These are phyloP conservation scores for Mucor piriformis DNA, from an alignment of 371 early-diverging fungal genomes.

Conservation along the genomic window DNA sequence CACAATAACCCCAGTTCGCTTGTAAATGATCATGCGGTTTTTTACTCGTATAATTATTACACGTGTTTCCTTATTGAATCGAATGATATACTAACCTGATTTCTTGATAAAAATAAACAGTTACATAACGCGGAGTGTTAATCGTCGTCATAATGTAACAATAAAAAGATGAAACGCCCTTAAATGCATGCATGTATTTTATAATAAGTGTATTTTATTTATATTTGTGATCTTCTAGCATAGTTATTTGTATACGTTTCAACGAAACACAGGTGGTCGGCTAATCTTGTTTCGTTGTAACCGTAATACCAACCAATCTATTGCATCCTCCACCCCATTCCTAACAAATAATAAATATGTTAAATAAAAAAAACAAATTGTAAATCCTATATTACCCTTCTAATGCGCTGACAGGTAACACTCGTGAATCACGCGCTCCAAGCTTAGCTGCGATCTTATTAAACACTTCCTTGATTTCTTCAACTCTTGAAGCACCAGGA, in stretches of 20 bases:
- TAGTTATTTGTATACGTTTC: constrained; percentile 14
- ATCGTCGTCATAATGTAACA: not conserved
- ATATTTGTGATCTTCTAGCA: not conserved
- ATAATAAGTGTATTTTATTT: not conserved
- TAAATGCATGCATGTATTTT: not conserved
- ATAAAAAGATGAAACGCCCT: not conserved
- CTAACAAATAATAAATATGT: constrained; percentile 38
- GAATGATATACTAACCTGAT: constrained; percentile 9
- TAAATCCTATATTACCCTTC: constrained; percentile 61
- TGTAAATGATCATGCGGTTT: constrained; percentile 22
- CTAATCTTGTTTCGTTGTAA: constrained; percentile 79
- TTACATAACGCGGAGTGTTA: not conserved
- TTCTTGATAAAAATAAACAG: not conserved
- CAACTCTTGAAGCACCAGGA: constrained; percentile 72
- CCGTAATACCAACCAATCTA: constrained; percentile 81
- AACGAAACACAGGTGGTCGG: constrained; percentile 76
- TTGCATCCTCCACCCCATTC: constrained; percentile 81
- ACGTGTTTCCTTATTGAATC: constrained; percentile 12
- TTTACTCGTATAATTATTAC: constrained; percentile 2
- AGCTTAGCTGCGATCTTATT: constrained; percentile 85
- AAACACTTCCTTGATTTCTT: constrained; percentile 89
- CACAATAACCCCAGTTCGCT: constrained; percentile 5
- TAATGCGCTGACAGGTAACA: constrained; percentile 78
- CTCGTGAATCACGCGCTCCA: constrained; percentile 74
- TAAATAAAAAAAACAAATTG: not conserved